Evolutionary conservation across 805 yeast genomes (phyloP).

Genomic region (Candida andamanensis): DNA sequence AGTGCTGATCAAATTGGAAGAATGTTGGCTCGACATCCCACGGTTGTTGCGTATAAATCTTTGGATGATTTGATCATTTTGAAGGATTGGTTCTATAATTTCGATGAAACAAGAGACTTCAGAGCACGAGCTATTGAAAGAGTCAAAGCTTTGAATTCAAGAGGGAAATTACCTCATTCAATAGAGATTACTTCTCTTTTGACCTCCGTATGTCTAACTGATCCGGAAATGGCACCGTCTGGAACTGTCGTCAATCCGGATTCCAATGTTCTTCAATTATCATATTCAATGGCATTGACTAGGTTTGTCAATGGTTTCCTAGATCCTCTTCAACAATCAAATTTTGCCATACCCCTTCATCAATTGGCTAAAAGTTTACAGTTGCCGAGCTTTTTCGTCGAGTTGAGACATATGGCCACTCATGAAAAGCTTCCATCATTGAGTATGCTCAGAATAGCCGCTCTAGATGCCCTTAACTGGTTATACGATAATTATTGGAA

Average conservation of each 20-base stretch:
- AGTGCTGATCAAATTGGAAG: conserved; percentile 6
- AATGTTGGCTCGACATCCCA: conserved; percentile 11
- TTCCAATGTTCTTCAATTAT: conserved; percentile 37
- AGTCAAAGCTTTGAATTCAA: conserved; percentile 49
- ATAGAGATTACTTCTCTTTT: conserved; percentile 61
- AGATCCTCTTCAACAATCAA: conserved; percentile 80
- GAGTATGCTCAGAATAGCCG: conserved; percentile 57
- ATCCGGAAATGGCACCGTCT: conserved; percentile 18
- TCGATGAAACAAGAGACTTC: conserved; percentile 19
- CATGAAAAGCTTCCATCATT: conserved; percentile 80
- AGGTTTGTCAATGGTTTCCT: conserved; percentile 87
- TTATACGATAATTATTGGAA: conserved; percentile 70
- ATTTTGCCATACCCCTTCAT: conserved; percentile 73
- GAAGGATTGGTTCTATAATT: conserved; percentile 49
- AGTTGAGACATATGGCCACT: conserved; percentile 83
- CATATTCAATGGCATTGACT: conserved; percentile 70
- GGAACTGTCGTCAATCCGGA: conserved; percentile 15
- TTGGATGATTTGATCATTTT: conserved; percentile 41
- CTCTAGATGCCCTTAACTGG: conserved; percentile 68
- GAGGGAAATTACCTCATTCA: conserved; percentile 69
- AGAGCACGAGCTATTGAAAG: conserved; percentile 45
- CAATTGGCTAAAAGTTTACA: conserved; percentile 62
- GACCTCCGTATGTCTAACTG: conserved; percentile 41
- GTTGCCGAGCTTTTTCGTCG: conserved; percentile 81
- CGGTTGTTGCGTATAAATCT: conserved; percentile 23